Conservation (phyloP, 164 flowering plant genomes). For the Stephania yunnanensis region DNA sequence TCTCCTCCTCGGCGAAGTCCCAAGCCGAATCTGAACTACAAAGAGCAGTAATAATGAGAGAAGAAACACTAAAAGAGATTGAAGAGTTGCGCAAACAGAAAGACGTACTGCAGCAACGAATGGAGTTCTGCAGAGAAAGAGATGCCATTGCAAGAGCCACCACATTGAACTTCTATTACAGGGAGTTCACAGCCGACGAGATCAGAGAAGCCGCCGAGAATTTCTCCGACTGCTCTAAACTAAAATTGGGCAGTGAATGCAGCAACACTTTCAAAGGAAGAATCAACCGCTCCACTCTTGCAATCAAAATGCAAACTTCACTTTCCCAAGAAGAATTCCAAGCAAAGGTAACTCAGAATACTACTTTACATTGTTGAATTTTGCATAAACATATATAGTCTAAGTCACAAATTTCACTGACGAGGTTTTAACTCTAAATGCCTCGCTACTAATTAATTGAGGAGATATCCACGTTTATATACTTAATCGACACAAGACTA, state of each 20-base stretch:
- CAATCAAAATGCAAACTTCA: constrained; percentile 34
- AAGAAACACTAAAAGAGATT: constrained; percentile 38
- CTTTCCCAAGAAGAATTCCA: constrained; percentile 30
- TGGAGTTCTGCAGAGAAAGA: constrained; percentile 55
- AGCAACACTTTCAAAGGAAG: constrained; percentile 39
- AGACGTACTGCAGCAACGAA: constrained; percentile 41
- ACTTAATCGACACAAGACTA: too few species aligned
- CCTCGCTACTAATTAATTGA: too few species aligned
- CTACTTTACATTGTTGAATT: too few species aligned
- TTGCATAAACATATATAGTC: background rate
- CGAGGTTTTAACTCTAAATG: too few species aligned
- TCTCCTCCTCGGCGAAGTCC: constrained; percentile 28
- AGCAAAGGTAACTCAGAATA: constrained; percentile 30
- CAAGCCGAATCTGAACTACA: constrained; percentile 36
- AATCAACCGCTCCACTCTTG: constrained; percentile 30
- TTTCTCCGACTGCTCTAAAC: constrained; percentile 34
- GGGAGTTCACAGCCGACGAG: constrained; percentile 45
- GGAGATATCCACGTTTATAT: too few species aligned
- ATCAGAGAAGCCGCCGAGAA: constrained; percentile 41
- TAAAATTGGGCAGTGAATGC: constrained; percentile 30
- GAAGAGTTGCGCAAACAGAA: constrained; percentile 45
- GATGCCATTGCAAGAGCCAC: constrained; percentile 33
- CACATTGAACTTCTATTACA: constrained; percentile 25
- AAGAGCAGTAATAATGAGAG: constrained; percentile 31
- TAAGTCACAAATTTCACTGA: background rate